These are phyloP conservation scores for Aspergillus ruber DNA, from an alignment of 2,329 filamentous ascomycete species.

Conservation along the genomic window DNA sequence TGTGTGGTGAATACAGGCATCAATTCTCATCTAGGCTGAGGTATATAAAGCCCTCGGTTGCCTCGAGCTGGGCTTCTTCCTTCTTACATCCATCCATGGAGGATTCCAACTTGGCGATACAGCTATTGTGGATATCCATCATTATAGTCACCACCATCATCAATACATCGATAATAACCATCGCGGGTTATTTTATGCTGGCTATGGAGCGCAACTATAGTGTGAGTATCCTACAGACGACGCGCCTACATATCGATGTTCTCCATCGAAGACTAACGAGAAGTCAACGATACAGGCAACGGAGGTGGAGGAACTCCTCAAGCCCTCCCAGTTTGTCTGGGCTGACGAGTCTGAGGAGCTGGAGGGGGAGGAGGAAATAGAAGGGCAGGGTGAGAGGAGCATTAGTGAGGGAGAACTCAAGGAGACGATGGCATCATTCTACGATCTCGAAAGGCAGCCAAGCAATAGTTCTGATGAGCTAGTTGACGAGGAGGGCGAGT, in stretches of 20 bases:
- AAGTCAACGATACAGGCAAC: not conserved
- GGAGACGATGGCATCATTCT: not conserved
- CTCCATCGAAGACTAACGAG: not conserved
- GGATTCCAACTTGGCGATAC: not conserved
- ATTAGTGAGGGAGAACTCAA: not conserved
- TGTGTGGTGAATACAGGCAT: not conserved
- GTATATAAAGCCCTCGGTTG: not conserved
- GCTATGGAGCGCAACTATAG: not conserved
- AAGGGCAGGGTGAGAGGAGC: not conserved
- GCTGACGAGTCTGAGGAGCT: not conserved
- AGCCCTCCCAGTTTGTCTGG: slow-evolving; percentile 4
- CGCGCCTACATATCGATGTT: not conserved
- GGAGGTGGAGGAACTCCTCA: not conserved
- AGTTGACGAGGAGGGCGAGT: not conserved
- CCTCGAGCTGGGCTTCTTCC: not conserved
- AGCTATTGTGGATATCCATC: no score
- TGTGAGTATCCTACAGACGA: not conserved
- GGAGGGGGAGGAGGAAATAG: not conserved
- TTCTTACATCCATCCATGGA: not conserved
- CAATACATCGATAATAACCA: no score
- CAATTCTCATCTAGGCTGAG: not conserved
- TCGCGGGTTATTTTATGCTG: not conserved
- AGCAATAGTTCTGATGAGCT: not conserved
- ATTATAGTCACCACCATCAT: no score
- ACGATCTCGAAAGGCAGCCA: not conserved